Conservation (phyloP, 805 yeast species). For the Tetrapisispora phaffii region DNA sequence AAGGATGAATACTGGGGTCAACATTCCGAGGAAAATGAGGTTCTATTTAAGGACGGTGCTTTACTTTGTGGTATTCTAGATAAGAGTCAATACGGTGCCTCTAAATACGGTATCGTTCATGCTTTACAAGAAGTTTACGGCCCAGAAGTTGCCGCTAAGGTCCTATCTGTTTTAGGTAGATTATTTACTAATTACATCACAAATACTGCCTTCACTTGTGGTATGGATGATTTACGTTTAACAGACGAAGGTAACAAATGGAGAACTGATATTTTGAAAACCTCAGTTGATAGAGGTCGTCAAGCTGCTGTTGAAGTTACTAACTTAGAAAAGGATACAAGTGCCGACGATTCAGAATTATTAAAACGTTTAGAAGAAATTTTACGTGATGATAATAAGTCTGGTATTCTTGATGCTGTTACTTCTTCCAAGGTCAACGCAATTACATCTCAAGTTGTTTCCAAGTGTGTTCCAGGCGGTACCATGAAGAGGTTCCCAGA, state of each 20-base stretch:
- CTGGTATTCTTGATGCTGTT: conserved; percentile 91
- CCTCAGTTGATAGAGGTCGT: conserved; percentile 75
- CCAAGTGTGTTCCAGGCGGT: conserved; percentile 91
- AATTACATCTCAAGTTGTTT: conserved; percentile 88
- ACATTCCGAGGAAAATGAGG: conserved; percentile 76
- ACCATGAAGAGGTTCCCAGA: conserved; percentile 92
- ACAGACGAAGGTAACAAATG: conserved; percentile 84
- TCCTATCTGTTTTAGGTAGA: conserved; percentile 87
- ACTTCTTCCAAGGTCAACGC: conserved; percentile 87
- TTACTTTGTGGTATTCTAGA: conserved; percentile 87
- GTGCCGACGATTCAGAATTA: conserved; percentile 61
- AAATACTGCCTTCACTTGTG: conserved; percentile 93
- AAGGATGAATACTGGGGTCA: conserved; percentile 93
- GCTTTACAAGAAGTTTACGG: conserved; percentile 95
- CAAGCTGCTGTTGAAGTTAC: conserved; percentile 92
- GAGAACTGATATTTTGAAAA: conserved; percentile 74
- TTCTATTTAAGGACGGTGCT: conserved; percentile 78
- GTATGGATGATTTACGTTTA: conserved; percentile 96
- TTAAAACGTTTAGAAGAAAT: conserved; percentile 87
- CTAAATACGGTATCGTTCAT: conserved; percentile 93
- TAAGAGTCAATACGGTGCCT: conserved; percentile 97
- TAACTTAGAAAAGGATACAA: conserved; percentile 48
- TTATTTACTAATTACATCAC: conserved; percentile 88
- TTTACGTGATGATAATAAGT: conserved; percentile 82
- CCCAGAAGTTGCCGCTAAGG: conserved; percentile 77